Evolutionary conservation across 768 basidiomycete genomes (phyloP).

Genomic region (Kondoa subrosea): DNA sequence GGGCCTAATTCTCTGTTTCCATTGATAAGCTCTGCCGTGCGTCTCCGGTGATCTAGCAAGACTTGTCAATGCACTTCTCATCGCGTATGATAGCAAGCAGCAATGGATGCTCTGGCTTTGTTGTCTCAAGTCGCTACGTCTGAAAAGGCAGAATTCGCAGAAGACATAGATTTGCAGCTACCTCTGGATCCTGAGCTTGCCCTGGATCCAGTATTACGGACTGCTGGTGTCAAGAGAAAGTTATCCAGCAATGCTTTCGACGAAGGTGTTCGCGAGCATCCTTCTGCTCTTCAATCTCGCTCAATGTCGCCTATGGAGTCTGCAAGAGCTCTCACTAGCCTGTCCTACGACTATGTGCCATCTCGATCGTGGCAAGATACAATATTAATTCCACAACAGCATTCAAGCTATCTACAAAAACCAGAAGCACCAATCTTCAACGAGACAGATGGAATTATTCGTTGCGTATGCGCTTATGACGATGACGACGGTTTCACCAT

Average conservation of each 20-base stretch:
- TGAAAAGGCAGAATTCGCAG: too few relatives aligned
- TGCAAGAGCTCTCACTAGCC: not conserved
- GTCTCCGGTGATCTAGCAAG: not conserved
- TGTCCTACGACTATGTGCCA: not conserved
- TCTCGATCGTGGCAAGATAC: not conserved
- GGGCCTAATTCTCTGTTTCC: too few relatives aligned
- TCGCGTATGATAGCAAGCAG: not conserved
- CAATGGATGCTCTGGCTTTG: not conserved
- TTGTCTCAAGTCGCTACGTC: not conserved
- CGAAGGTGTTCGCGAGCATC: not conserved
- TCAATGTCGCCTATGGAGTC: not conserved
- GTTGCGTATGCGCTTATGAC: constrained; percentile 56
- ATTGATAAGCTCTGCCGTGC: not conserved
- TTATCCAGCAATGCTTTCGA: not conserved
- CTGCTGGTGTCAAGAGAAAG: not conserved
- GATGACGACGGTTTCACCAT: constrained; percentile 73
- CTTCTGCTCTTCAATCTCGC: not conserved
- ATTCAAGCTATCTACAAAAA: not conserved
- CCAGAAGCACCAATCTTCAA: constrained; percentile 9
- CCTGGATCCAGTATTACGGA: not conserved
- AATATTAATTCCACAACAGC: not conserved
- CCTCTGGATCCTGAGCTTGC: too few relatives aligned
- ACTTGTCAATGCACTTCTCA: not conserved
- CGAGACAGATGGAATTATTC: constrained; percentile 29
- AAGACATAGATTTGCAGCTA: too few relatives aligned